Conservation (phyloP, 2,329 filamentous ascomycete genomes). For the Ascochyta pisi region DNA sequence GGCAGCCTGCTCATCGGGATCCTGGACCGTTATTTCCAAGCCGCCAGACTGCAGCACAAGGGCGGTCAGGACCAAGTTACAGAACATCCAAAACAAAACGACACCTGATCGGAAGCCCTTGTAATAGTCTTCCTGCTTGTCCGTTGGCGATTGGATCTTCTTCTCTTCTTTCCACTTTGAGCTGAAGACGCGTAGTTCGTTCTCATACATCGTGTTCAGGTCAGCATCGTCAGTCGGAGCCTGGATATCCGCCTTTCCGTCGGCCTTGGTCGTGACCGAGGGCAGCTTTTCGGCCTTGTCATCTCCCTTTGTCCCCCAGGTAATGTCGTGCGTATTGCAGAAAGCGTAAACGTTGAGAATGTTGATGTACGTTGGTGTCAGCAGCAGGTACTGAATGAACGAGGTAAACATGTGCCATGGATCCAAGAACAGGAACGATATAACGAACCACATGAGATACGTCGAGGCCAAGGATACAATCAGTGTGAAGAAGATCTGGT, state of each 20-base stretch:
- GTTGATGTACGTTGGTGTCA: conserved; percentile 97
- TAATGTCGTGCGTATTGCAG: conserved; percentile 97
- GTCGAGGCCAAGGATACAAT: conserved; percentile 93
- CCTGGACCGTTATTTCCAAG: conserved; percentile 62
- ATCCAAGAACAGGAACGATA: conserved; percentile 93
- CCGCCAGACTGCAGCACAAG: conserved; percentile 87
- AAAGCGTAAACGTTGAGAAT: conserved; percentile 99
- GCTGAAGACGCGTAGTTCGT: conserved; percentile 77
- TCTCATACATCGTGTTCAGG: conserved; percentile 92
- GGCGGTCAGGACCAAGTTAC: conserved; percentile 86
- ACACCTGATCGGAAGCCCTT: conserved; percentile 92
- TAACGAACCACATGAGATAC: conserved; percentile 90
- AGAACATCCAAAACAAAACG: conserved; percentile 95
- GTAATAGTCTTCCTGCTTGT: conserved; percentile 98
- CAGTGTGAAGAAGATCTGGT: conserved; percentile 88
- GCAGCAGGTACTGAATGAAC: conserved; percentile 90
- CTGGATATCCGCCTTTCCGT: conserved; percentile 90
- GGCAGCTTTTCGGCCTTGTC: conserved; percentile 93
- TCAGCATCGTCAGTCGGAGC: conserved; percentile 90
- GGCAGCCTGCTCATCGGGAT: conserved; percentile 49
- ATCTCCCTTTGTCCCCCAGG: conserved; percentile 97
- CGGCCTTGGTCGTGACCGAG: conserved; percentile 87
- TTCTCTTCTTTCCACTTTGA: conserved; percentile 77
- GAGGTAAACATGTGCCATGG: conserved; percentile 99
- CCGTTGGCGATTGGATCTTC: conserved; percentile 65